Percentiles rank a stretch among this genome's conserved stretches.
phyloP scores from a whole-genome alignment of 2,329 filamentous ascomycete species.

The Chrysosphaeria jannelii region DNA sequence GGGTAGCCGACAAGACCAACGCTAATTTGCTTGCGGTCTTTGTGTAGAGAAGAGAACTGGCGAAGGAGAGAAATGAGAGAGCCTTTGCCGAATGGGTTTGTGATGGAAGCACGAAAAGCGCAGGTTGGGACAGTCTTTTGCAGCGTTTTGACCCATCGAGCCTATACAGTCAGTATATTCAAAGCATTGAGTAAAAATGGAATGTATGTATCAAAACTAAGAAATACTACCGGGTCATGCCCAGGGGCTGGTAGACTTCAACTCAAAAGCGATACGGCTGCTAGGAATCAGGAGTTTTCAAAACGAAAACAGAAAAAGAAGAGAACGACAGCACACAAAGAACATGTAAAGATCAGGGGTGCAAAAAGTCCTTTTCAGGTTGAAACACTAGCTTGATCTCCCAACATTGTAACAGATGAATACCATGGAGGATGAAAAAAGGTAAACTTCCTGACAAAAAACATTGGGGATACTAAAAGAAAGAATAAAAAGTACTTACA shows the following conservation, averaged over 20 bases:
- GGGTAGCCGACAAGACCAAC: conserved; percentile 58
- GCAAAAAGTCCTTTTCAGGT: conserved; percentile 40
- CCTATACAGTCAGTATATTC: conserved; percentile 18
- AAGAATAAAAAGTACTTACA: conserved; percentile 32
- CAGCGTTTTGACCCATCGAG: conserved; percentile 66
- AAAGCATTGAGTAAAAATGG: conserved; percentile 3
- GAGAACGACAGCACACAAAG: conserved; percentile 40
- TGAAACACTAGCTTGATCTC: conserved; percentile 25
- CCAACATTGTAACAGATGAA: conserved; percentile 97
- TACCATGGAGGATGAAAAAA: conserved; percentile 30
- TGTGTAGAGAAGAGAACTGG: conserved; percentile 53
- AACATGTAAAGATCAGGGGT: conserved; percentile 28
- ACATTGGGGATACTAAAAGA: conserved; percentile 18
- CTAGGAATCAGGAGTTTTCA: too few relatives aligned
- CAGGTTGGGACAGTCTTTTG: conserved; percentile 83
- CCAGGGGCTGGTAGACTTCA: conserved; percentile 43
- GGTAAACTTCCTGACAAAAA: conserved; percentile 64
- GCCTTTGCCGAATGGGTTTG: conserved; percentile 89
- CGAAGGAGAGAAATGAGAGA: conserved; percentile 73
- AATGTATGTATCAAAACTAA: conserved; percentile 94
- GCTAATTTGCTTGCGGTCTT: conserved; percentile 42
- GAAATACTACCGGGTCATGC: conserved; percentile 27
- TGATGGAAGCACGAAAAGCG: conserved; percentile 82
- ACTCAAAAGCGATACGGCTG: conserved; percentile 94
- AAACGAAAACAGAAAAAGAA: too few relatives aligned